Percentiles rank a stretch among this genome's conserved stretches.
phyloP scores from a whole-genome alignment of 306 rosid species.

The Cicer arietinum region DNA sequence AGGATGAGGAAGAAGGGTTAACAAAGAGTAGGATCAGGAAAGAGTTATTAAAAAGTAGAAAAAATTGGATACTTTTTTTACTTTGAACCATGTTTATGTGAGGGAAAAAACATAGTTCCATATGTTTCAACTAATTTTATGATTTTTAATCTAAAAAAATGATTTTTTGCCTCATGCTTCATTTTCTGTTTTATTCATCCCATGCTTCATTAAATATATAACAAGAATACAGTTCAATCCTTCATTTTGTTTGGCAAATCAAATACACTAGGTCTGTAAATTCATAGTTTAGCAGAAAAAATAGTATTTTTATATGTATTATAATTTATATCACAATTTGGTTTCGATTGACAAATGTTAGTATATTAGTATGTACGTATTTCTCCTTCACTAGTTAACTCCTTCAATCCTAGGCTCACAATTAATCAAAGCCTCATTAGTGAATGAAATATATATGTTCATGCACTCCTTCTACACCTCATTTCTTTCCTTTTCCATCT shows the following conservation, averaged over 20 bases:
- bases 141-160: not conserved
- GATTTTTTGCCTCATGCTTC: too few species aligned
- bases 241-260: not conserved
- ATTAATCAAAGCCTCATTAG: not conserved
- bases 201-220: not conserved
- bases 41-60: not conserved
- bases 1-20: not conserved
- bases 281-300: slow-evolving; percentile 13
- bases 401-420: not conserved
- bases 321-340: not conserved
- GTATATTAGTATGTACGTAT: too few species aligned
- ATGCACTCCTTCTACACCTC: not conserved
- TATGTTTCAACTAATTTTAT: not conserved
- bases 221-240: not conserved
- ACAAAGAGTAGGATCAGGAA: not conserved
- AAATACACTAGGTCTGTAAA: not conserved
- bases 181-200: not conserved
- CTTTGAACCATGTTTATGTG: not conserved
- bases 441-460: not conserved
- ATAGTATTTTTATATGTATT: slow-evolving; percentile 8
- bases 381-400: too few species aligned
- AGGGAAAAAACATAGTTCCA: not conserved
- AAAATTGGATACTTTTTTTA: not conserved
- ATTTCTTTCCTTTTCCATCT: slow-evolving; percentile 1
- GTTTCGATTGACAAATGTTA: too few species aligned